Evolutionary conservation across 2,329 filamentous ascomycete species (phyloP), one percentile per base, ranked within the genome.

Genomic region (Phaeosphaeriaceae sp.): DNA sequence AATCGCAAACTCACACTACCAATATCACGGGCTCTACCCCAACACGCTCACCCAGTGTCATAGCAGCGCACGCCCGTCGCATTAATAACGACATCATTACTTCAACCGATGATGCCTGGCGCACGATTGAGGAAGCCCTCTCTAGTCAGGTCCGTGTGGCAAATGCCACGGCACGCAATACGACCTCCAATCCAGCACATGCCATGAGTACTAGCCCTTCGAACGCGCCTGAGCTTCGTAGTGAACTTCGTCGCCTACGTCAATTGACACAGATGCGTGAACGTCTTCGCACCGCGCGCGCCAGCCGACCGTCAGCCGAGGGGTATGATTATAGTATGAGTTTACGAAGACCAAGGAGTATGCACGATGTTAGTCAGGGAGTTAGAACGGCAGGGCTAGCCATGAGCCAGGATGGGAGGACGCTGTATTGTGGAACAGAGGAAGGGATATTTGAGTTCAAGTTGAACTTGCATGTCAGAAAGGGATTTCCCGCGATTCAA

Each of bases 361-460:
- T 49, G 12, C 56, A 71, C 46, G 64, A 73, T 40, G 63, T 69
- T 6, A 60, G 64, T 16, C 56, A 72, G 30, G 77, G 76, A 1
- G 71, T 78, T 17, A 61, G 77, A 29, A 80, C 77, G 16, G 77
- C 78, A 5, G 78, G 78, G 4, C 56, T 80, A 44, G 77, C 78
- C 4, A 77, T 80, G 67, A 79, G 76, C 63, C 65, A 72, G 20
- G 78, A 81, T 60, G 78, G 78, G 7, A 61, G 74, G 16, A 77
- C 62, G 45, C 60, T 81, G 29, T 80, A 77, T 63, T 77, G 73
- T 29, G 77, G 76, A 4, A 77, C 74, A 28, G 86, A 90, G 66
- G 85, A 89, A 58, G 89, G 89, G 47, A 87, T 92, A 45, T 90
- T 90, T 63, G 87, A 92, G 73, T 84, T 90, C 61, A 81, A 80